Evolutionary conservation across 331 rosid genomes (phyloP).

Genomic region (Pyrus hybrid): DNA sequence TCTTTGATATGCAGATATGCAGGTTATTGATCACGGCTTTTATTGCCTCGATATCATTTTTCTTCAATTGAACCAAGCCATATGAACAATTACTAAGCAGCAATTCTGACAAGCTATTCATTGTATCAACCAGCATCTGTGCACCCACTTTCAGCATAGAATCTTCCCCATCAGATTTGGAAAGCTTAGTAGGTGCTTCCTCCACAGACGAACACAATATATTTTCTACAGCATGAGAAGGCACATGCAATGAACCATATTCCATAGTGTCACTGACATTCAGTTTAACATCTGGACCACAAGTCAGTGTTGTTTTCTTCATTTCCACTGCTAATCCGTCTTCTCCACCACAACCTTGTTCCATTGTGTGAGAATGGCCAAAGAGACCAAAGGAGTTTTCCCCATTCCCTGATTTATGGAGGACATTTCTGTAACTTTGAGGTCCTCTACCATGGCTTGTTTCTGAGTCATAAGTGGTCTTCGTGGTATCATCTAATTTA

Average conservation of each 20-base stretch:
- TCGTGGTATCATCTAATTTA: slow-evolving; percentile 23
- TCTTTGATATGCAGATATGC: slow-evolving; percentile 38
- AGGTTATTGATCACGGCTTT: slow-evolving; percentile 50
- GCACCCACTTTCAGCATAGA: slow-evolving; percentile 39
- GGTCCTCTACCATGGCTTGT: slow-evolving; percentile 18
- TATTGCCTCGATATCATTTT: slow-evolving; percentile 37
- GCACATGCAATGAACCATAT: slow-evolving; percentile 9
- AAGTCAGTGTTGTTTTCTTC: slow-evolving; percentile 12
- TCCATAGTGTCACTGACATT: slow-evolving; percentile 17
- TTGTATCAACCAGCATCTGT: slow-evolving; percentile 42
- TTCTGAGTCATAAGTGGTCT: slow-evolving; percentile 22
- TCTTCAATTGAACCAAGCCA: slow-evolving; percentile 35
- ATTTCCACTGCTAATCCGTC: slow-evolving; percentile 21
- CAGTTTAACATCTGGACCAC: slow-evolving; percentile 18
- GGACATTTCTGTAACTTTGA: slow-evolving; percentile 19
- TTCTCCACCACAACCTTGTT: slow-evolving; percentile 25
- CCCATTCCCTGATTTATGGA: slow-evolving; percentile 20
- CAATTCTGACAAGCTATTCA: slow-evolving; percentile 57
- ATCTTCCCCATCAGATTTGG: slow-evolving; percentile 24
- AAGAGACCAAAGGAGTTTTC: slow-evolving; percentile 28
- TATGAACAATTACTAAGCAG: slow-evolving; percentile 47
- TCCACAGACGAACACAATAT: slow-evolving; percentile 15
- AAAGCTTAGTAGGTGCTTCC: slow-evolving; percentile 27
- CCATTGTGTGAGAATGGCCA: slow-evolving; percentile 21
- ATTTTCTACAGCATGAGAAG: slow-evolving; percentile 17